Conservation (phyloP, 2,329 filamentous ascomycete species). For the Cladosporium colombiae region DNA sequence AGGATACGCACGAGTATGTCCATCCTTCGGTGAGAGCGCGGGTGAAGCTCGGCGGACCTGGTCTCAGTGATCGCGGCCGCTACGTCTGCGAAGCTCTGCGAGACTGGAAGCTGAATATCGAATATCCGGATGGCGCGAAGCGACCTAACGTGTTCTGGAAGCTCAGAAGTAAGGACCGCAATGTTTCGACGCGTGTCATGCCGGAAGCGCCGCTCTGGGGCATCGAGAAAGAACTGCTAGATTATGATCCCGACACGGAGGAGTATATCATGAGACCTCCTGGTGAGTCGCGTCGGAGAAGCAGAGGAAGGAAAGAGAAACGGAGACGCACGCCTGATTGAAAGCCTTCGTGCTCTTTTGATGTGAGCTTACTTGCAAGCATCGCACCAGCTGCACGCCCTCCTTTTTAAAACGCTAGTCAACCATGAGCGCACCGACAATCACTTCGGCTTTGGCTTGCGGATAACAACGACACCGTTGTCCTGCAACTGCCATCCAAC, state of each 20-base stretch:
- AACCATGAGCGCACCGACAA: not conserved
- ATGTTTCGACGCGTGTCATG: slow-evolving; percentile 42
- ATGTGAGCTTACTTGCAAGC: not conserved
- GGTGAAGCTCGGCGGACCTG: slow-evolving; percentile 48
- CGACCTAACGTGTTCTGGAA: slow-evolving; percentile 48
- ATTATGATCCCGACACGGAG: slow-evolving; percentile 29
- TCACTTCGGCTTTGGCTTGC: slow-evolving; percentile 56
- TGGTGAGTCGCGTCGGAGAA: slow-evolving; percentile 25
- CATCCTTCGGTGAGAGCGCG: slow-evolving; percentile 52
- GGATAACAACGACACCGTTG: slow-evolving; percentile 71
- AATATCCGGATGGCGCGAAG: slow-evolving; percentile 38
- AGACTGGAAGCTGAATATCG: slow-evolving; percentile 51
- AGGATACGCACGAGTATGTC: slow-evolving; percentile 54
- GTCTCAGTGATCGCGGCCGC: slow-evolving; percentile 45
- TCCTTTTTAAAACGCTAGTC: not conserved
- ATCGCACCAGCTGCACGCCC: not conserved
- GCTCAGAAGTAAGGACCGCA: slow-evolving; percentile 37
- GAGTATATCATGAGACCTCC: slow-evolving; percentile 29
- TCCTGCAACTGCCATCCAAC: slow-evolving; percentile 82
- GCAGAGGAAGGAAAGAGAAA: slow-evolving; percentile 21
- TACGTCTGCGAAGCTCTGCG: slow-evolving; percentile 49
- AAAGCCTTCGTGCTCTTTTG: not conserved
- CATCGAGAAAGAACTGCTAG: slow-evolving; percentile 44
- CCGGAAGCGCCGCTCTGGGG: slow-evolving; percentile 49
- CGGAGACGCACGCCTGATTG: slow-evolving; percentile 21